phyloP scores from a whole-genome alignment of 23 red algal species.

The Gracilaria gracilis region DNA sequence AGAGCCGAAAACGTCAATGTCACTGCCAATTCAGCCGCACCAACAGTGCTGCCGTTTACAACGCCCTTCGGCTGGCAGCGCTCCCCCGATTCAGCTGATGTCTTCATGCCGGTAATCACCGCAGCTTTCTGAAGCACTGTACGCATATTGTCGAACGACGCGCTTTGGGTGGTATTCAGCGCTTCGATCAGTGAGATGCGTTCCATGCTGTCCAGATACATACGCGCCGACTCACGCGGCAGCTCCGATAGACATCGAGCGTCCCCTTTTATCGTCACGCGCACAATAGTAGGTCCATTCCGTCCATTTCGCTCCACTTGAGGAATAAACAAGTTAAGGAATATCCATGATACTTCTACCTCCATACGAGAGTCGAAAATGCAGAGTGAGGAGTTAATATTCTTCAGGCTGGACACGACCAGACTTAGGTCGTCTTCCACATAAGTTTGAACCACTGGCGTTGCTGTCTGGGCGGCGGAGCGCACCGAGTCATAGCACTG shows the following conservation, averaged over 20 bases:
- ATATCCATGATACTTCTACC: constrained; percentile 1
- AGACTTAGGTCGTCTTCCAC: not conserved
- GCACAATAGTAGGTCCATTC: not conserved
- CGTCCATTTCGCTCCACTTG: constrained; percentile 17
- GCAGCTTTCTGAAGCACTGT: constrained; percentile 4
- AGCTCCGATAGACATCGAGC: not conserved
- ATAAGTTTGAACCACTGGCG: not conserved
- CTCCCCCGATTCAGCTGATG: not conserved
- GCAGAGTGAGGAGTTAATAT: not conserved
- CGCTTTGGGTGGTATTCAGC: not conserved
- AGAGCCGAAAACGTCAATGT: not conserved
- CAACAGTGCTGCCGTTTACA: constrained; percentile 13
- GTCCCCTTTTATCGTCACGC: not conserved
- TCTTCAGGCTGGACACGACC: not conserved
- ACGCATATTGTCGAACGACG: constrained; percentile 19
- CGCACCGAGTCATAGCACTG: not conserved
- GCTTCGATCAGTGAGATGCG: not conserved
- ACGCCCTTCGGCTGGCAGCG: constrained; percentile 9
- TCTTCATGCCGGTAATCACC: constrained; percentile 16
- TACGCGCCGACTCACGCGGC: constrained; percentile 1
- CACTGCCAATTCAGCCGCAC: not conserved
- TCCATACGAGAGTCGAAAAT: constrained; percentile 14
- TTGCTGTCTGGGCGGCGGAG: not conserved
- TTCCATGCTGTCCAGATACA: constrained; percentile 15
- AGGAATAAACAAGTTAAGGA: constrained; percentile 13